Evolutionary conservation across 106 monocot genomes (phyloP).

Genomic region (Apostasia shenzhenica): DNA sequence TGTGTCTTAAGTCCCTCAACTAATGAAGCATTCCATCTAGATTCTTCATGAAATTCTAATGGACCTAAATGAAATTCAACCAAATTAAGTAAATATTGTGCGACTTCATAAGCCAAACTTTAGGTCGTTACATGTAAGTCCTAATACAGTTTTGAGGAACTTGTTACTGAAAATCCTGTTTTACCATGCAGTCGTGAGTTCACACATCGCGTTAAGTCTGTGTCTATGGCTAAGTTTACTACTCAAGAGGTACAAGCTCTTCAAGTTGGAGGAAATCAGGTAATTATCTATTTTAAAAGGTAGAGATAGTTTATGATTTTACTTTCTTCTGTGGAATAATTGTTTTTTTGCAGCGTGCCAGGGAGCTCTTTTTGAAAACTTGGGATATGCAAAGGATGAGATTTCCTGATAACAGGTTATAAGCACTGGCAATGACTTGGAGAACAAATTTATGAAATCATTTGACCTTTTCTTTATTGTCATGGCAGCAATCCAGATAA

Average conservation of each 20-base stretch:
- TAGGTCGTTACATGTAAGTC: too few relatives aligned
- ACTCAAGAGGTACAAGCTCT: slow-evolving; percentile 79
- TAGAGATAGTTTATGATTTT: too few relatives aligned
- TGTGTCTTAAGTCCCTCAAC: too few relatives aligned
- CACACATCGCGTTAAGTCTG: slow-evolving; percentile 91
- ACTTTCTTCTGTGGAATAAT: neutral
- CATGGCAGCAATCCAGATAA: slow-evolving; percentile 64
- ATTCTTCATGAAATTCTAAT: too few relatives aligned
- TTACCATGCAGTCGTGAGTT: slow-evolving; percentile 63
- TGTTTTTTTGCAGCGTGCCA: slow-evolving; percentile 47
- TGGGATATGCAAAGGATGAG: slow-evolving; percentile 46
- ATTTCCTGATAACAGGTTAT: slow-evolving; percentile 62
- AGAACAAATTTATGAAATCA: neutral
- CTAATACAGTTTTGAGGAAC: too few relatives aligned
- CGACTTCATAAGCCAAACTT: too few relatives aligned
- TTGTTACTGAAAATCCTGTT: neutral
- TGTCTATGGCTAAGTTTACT: slow-evolving; percentile 88
- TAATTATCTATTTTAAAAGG: neutral
- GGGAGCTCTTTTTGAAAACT: slow-evolving; percentile 48
- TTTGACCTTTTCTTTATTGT: slow-evolving; percentile 11
- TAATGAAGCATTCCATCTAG: too few relatives aligned
- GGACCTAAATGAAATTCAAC: too few relatives aligned
- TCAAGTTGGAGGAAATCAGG: slow-evolving; percentile 77
- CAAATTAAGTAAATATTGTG: too few relatives aligned
- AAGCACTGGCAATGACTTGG: neutral